These are phyloP conservation scores for Phytophthora podocarpi DNA, from an alignment of 352 stramenopile species.

Conservation along the genomic window DNA sequence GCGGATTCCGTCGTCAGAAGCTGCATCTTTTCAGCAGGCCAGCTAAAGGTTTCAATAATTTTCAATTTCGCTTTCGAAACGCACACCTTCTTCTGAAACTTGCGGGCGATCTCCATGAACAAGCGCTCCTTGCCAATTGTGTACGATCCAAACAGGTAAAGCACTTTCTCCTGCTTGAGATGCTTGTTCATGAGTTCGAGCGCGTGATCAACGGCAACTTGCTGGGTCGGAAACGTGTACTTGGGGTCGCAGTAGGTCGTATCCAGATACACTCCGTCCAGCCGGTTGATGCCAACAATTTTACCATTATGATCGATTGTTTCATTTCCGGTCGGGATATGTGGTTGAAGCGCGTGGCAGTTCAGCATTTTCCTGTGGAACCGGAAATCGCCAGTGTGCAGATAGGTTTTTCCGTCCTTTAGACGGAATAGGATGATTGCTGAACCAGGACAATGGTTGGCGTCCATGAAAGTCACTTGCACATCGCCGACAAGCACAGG, in stretches of 20 bases:
- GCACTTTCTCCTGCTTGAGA: conserved; percentile 58
- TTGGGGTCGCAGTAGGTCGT: conserved; percentile 97
- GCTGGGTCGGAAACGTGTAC: conserved; percentile 94
- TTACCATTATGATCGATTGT: conserved; percentile 33
- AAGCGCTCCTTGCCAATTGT: conserved; percentile 97
- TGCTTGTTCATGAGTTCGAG: conserved; percentile 66
- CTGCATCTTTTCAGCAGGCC: conserved; percentile 76
- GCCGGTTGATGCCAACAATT: conserved; percentile 33
- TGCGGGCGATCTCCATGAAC: conserved; percentile 94
- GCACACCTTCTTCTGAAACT: conserved; percentile 73
- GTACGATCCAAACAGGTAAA: conserved; percentile 97
- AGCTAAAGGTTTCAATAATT: conserved; percentile 90
- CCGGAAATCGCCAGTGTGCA: conserved; percentile 93
- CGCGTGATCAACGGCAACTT: conserved; percentile 63
- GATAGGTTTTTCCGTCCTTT: conserved; percentile 76
- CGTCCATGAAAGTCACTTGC: conserved; percentile 95
- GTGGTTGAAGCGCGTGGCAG: conserved; percentile 57
- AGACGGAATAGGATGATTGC: conserved; percentile 95
- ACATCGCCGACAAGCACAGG: conserved; percentile 84
- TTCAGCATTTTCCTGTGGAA: conserved; percentile 78
- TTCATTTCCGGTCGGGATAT: conserved; percentile 37
- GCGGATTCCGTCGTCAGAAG: conserved; percentile 87
- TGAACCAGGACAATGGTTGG: conserved; percentile 97
- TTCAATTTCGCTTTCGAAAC: conserved; percentile 79
- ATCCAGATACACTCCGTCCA: conserved; percentile 94